Evolutionary conservation across 208 protist species (phyloP).

Genomic region (Trypanosoma rangeli): DNA sequence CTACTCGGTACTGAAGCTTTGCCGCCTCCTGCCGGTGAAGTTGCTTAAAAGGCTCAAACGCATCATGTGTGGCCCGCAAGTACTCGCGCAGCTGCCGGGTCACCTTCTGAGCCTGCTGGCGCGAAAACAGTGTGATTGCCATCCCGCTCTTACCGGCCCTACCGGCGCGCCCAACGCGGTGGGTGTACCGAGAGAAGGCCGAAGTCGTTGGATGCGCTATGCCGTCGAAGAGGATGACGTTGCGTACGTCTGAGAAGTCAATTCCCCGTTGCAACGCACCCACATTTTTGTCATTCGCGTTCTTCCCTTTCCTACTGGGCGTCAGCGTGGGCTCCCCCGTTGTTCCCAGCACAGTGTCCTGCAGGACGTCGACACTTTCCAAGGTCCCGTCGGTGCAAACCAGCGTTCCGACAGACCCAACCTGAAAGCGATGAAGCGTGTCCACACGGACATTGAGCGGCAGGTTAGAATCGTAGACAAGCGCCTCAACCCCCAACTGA

Average conservation of each 20-base stretch:
- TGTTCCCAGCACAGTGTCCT: constrained; percentile 24
- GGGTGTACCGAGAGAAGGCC: constrained; percentile 93
- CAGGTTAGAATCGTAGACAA: constrained; percentile 95
- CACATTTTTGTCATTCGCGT: constrained; percentile 19
- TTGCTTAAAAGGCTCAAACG: constrained; percentile 69
- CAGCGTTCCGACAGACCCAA: constrained; percentile 93
- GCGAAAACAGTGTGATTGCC: constrained; percentile 87
- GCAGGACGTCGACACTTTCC: constrained; percentile 73
- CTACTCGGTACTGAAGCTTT: constrained; percentile 86
- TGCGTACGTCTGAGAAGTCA: constrained; percentile 96
- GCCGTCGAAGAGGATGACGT: constrained; percentile 97
- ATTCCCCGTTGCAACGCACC: constrained; percentile 93
- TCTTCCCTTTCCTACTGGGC: background rate
- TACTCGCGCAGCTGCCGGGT: constrained; percentile 59
- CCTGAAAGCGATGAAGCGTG: constrained; percentile 95
- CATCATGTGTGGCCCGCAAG: constrained; percentile 44
- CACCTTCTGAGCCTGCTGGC: constrained; percentile 67
- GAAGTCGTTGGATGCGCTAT: constrained; percentile 76
- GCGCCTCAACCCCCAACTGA: constrained; percentile 90
- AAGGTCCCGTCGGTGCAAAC: constrained; percentile 96
- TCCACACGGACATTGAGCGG: constrained; percentile 95
- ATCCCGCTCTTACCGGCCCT: constrained; percentile 87
- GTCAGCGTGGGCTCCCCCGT: constrained; percentile 16
- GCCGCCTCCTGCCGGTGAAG: constrained; percentile 71
- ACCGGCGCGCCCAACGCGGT: constrained; percentile 95